Percentiles rank a stretch among this genome's conserved stretches.
These are phyloP conservation scores for Inonotus obliquus DNA, from an alignment of 1,284 basidiomycete genomes.

Conservation along the genomic window DNA sequence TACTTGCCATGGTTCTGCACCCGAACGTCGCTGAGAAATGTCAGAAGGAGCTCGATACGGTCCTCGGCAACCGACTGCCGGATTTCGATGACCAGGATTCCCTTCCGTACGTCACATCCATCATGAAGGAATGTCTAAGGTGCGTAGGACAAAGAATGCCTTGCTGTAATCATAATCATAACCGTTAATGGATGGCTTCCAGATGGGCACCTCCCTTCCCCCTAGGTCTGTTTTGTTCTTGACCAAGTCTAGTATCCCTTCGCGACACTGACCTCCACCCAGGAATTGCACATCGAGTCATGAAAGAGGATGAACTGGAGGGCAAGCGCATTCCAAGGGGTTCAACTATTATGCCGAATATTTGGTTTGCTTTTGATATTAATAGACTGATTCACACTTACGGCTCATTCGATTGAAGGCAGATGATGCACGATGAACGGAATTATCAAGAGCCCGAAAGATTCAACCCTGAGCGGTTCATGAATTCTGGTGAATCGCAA, in stretches of 20 bases:
- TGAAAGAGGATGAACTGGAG: constrained; percentile 12
- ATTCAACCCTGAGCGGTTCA: constrained; percentile 15
- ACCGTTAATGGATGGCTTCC: neutral
- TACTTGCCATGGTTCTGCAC: constrained; percentile 26
- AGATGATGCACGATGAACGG: constrained; percentile 17
- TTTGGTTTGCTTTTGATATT: constrained; percentile 4
- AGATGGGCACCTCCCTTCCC: neutral
- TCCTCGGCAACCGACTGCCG: constrained; percentile 27
- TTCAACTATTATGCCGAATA: constrained; percentile 16
- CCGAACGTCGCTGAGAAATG: constrained; percentile 25
- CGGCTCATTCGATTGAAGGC: neutral
- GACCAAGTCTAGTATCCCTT: neutral
- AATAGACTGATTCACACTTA: neutral
- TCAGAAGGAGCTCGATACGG: constrained; percentile 26
- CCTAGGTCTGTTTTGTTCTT: neutral
- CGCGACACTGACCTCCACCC: neutral
- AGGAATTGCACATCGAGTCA: constrained; percentile 14
- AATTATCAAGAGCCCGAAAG: constrained; percentile 2
- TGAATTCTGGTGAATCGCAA: neutral
- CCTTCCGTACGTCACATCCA: constrained; percentile 24
- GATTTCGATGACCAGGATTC: constrained; percentile 25
- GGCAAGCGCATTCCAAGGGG: constrained; percentile 17
- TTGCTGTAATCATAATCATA: neutral
- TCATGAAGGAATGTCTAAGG: constrained; percentile 6
- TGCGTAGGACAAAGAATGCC: neutral